Evolutionary conservation across 2,329 filamentous ascomycete genomes (phyloP), one percentile per base, ranked within the genome.

Genomic region (Gliomastix tumulicola): DNA sequence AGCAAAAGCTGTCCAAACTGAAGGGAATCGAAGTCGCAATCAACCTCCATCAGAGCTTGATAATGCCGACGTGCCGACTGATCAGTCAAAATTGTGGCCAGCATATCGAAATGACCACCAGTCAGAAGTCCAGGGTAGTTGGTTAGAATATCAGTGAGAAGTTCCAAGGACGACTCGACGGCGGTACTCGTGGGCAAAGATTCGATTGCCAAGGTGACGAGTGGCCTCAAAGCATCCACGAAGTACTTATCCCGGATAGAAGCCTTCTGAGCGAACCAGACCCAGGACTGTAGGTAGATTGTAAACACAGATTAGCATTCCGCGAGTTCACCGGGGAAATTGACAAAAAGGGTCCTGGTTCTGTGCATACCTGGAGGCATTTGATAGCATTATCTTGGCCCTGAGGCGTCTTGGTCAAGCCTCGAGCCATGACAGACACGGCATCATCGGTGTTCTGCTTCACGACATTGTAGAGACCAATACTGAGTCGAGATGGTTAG

Each of bases 271-370:
- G 79, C 80, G 50, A 88, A 88, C 46, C 77, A 69, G 21, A 88
- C 71, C 84, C 84, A 90, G 5, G 81, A 73, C 80, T 84, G 15
- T 12, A n/a, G n/a, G n/a, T n/a, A n/a, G n/a, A n/a, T n/a, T n/a
- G n/a, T n/a, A n/a, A n/a, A n/a, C n/a, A n/a, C n/a, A n/a, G n/a
- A n/a, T n/a, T n/a, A n/a, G n/a, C n/a, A n/a, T n/a, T n/a, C n/a
- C n/a, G n/a, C n/a, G n/a, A n/a, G n/a, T n/a, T n/a, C n/a, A n/a
- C n/a, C n/a, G n/a, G n/a, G n/a, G n/a, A n/a, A n/a, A n/a, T n/a
- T n/a, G n/a, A n/a, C n/a, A n/a, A n/a, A n/a, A n/a, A n/a, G n/a
- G n/a, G n/a, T n/a, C n/a, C n/a, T n/a, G n/a, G n/a, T n/a, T n/a
- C n/a, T n/a, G n/a, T n/a, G n/a, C 60, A 44, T 57, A 79, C 78